These are phyloP conservation scores for Chrysosphaeria jannelii DNA, from an alignment of 2,329 filamentous ascomycete species.

Conservation along the genomic window DNA sequence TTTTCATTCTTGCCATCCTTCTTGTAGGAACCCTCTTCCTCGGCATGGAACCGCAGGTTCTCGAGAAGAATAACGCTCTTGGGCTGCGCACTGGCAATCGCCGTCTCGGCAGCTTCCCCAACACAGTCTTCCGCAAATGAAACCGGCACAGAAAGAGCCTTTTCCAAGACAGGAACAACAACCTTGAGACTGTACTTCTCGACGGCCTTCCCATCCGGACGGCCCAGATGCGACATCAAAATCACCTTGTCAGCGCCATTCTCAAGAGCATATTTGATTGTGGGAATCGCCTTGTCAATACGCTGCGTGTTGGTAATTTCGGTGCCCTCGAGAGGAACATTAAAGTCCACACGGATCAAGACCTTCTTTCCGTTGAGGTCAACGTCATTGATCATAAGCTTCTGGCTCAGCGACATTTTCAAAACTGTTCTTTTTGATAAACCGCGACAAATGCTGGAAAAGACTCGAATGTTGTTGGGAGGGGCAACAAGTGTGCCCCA, in stretches of 20 bases:
- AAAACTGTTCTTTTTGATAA: too few relatives aligned
- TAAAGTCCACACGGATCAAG: slow-evolving; percentile 98
- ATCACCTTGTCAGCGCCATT: slow-evolving; percentile 76
- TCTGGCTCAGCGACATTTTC: slow-evolving; percentile 97
- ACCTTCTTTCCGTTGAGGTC: slow-evolving; percentile 97
- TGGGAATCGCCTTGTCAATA: slow-evolving; percentile 82
- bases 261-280: slow-evolving; percentile 81
- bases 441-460: too few relatives aligned
- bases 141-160: slow-evolving; percentile 54
- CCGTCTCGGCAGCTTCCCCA: slow-evolving; percentile 65
- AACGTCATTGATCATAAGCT: slow-evolving; percentile 86
- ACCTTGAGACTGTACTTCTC: slow-evolving; percentile 86
- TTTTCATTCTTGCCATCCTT: slow-evolving; percentile 94
- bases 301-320: slow-evolving; percentile 96
- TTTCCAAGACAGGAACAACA: slow-evolving; percentile 73
- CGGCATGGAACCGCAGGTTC: slow-evolving; percentile 93
- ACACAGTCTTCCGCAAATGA: slow-evolving; percentile 78
- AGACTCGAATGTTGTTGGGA: too few relatives aligned
- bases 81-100: slow-evolving; percentile 51
- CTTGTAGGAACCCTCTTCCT: slow-evolving; percentile 92
- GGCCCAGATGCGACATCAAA: slow-evolving; percentile 95
- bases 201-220: slow-evolving; percentile 71
- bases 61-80: slow-evolving; percentile 77
- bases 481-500: too few relatives aligned
- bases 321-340: slow-evolving; percentile 88